Evolutionary conservation across 129 eudicot species (phyloP), one percentile per base, ranked within the genome.

Genomic region (Flaveria bidentis): DNA sequence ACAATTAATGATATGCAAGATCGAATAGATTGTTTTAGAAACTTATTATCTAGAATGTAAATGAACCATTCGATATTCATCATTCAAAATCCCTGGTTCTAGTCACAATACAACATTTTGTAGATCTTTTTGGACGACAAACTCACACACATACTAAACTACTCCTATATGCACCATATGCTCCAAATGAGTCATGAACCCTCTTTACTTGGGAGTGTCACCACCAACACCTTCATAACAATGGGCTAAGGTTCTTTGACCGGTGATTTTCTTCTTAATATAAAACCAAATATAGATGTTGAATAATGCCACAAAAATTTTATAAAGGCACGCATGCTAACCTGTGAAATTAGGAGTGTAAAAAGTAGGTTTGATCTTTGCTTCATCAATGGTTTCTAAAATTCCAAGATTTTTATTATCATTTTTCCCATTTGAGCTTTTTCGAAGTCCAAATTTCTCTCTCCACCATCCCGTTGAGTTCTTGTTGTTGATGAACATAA

Each of bases 371-470:
- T 82, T 49, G 73, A 67, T 84, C 84, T 83, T 88, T 64, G 87
- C 80, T 78, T 91, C 97, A 79, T 86, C 91, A 33, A 88, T 90
- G 72, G 91, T 88, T 65, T 82, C 93, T 62, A 88, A 71, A 15
- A 83, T 84, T 63, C 80, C 82, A 74, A 25, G 71, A 64, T 69
- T 87, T 76, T 81, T 77, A 22, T 58, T 70, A 42, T 85, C 90
- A 47, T 69, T 18, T 80, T 85, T 87, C 30, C 73, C 80, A 85
- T 51, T 72, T 45, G 85, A 89, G 45, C 82, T 76, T 83, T 87
- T 90, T 77, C 79, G 76, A 1, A 84, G 80, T n/a, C 96, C 90
- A 65, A 93, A 73, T 53, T 83, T 86, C 79, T 89, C 92, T 83
- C 80, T 93, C 98, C 98, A 93, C 82, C 97, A 78, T 69, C 89